Evolutionary conservation across 2,329 filamentous ascomycete species (phyloP).

Genomic region (Aureobasidium lini): DNA sequence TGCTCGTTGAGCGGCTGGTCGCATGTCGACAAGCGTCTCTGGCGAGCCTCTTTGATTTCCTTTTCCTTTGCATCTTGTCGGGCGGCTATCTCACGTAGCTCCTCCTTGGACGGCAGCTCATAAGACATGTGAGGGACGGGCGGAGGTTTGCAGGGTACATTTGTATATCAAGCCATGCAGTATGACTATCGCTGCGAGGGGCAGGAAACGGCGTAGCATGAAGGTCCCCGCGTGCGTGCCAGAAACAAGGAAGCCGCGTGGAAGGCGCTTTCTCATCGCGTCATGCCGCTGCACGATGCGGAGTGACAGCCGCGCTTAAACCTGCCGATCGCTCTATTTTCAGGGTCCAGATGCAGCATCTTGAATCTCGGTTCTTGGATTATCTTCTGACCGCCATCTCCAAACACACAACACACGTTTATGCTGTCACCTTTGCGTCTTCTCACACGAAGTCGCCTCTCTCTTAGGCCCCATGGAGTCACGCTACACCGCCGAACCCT

Average conservation of each 20-base stretch:
- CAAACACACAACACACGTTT: not conserved
- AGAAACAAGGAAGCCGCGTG: not conserved
- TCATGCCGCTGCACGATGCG: not conserved
- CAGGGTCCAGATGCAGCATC: not conserved
- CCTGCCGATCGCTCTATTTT: not conserved
- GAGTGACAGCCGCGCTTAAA: not conserved
- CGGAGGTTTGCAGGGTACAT: not conserved
- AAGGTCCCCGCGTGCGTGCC: not conserved
- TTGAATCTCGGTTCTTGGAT: not conserved
- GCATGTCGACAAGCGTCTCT: not conserved
- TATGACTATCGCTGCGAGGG: not conserved
- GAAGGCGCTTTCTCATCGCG: not conserved
- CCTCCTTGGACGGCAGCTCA: constrained; percentile 25
- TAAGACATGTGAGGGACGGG: constrained; percentile 3
- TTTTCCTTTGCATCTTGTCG: constrained; percentile 26
- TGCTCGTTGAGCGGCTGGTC: constrained; percentile 17
- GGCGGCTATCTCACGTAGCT: constrained; percentile 26
- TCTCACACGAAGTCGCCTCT: not conserved
- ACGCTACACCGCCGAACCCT: not conserved
- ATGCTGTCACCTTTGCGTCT: constrained; percentile 11
- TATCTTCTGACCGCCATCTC: not conserved
- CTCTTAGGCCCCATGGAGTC: not conserved
- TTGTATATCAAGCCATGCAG: not conserved
- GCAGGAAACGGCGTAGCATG: not conserved
- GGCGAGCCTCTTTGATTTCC: constrained; percentile 19